phyloP scores from a whole-genome alignment of 2,329 filamentous ascomycete species.

The Trichoderma sp. region DNA sequence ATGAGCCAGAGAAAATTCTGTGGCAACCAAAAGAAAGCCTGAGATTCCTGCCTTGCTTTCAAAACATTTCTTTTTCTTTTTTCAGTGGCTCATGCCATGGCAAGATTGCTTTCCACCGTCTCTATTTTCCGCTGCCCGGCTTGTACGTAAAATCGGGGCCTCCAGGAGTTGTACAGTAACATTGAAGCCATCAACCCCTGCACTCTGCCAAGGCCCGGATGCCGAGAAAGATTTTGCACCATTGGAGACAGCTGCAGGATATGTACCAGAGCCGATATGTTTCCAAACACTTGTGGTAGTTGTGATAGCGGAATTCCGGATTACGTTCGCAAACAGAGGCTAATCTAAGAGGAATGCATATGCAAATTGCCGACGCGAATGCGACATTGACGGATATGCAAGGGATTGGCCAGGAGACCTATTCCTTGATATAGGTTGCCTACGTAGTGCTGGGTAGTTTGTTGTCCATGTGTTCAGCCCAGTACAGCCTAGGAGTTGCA shows the following conservation, averaged over 20 bases:
- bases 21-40: background rate
- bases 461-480: background rate
- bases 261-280: background rate
- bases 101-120: background rate
- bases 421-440: background rate
- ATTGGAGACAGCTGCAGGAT: background rate
- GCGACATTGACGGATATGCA: background rate
- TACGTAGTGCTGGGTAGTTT: background rate
- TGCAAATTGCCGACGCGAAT: background rate
- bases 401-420: background rate
- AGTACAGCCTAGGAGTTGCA: background rate
- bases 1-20: background rate
- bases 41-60: background rate
- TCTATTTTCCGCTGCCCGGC: background rate
- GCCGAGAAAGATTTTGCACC: background rate
- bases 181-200: background rate
- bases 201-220: background rate
- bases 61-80: background rate
- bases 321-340: background rate
- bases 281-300: background rate
- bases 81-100: background rate
- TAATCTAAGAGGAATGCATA: background rate
- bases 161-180: background rate
- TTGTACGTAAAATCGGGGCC: background rate
- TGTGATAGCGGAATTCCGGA: background rate